Conservation (phyloP, 805 yeast genomes). For the Clavispora fructus region DNA sequence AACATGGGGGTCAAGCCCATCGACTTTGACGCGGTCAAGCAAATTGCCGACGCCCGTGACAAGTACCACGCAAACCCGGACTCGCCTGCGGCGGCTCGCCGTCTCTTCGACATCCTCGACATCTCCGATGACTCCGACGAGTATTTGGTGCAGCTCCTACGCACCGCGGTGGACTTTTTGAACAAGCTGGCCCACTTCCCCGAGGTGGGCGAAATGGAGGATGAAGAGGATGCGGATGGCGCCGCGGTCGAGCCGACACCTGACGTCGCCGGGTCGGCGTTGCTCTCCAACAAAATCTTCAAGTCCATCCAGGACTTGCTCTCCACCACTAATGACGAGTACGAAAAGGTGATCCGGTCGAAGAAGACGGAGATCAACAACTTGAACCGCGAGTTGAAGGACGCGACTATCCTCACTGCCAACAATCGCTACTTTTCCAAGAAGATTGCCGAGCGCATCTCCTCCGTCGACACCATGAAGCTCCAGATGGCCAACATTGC, state of each 20-base stretch:
- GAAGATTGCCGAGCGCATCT: conserved; percentile 32
- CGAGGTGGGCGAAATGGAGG: conserved; percentile 7
- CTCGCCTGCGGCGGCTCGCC: conserved; percentile 5
- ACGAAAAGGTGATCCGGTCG: conserved; percentile 30
- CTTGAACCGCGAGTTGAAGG: conserved; percentile 32
- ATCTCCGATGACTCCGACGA: conserved; percentile 15
- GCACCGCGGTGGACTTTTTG: conserved; percentile 30
- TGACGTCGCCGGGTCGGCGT: conserved; percentile 9
- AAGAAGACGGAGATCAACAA: conserved; percentile 32
- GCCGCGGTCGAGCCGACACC: neutral
- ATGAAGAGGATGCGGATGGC: neutral
- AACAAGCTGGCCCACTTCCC: conserved; percentile 17
- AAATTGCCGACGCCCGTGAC: conserved; percentile 16
- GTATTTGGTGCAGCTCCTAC: conserved; percentile 30
- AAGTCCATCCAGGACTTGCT: conserved; percentile 36
- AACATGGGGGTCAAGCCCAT: conserved; percentile 80
- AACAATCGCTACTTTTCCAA: conserved; percentile 35
- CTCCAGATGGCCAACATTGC: conserved; percentile 37
- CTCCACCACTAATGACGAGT: conserved; percentile 33
- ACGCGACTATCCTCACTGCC: conserved; percentile 38
- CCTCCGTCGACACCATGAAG: conserved; percentile 47
- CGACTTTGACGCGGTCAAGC: conserved; percentile 73
- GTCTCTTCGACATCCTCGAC: conserved; percentile 9
- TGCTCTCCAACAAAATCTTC: conserved; percentile 28
- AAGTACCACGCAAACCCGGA: conserved; percentile 9